A percentile compares a stretch with the other conserved stretches of the same genome.
phyloP scores from a whole-genome alignment of 306 rosid species.

The Quercus suber region DNA sequence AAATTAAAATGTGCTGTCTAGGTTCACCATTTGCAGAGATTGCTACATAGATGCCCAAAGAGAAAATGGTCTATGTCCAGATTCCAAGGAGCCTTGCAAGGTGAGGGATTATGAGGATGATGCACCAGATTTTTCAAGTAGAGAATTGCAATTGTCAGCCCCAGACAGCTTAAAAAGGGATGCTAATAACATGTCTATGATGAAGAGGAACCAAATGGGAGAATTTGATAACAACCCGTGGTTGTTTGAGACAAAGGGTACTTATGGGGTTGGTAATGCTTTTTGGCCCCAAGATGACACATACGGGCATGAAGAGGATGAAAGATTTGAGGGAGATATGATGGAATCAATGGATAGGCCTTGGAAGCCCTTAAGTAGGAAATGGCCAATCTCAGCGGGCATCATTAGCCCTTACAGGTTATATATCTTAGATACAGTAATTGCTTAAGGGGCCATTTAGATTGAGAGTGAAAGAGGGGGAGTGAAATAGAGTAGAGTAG shows the following conservation, averaged over 20 bases:
- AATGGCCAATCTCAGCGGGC: constrained; percentile 39
- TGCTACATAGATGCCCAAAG: constrained; percentile 76
- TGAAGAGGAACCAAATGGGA: constrained; percentile 71
- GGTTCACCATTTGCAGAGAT: constrained; percentile 90
- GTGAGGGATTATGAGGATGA: constrained; percentile 56
- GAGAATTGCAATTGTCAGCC: constrained; percentile 52
- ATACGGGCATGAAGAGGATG: constrained; percentile 39
- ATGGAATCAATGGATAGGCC: constrained; percentile 63
- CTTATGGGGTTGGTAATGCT: constrained; percentile 82
- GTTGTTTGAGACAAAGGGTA: constrained; percentile 83
- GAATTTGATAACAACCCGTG: constrained; percentile 81
- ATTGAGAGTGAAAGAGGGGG: no score
- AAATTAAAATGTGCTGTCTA: not conserved
- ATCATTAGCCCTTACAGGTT: constrained; percentile 86
- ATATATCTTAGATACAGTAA: not conserved
- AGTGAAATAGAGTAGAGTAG: no score
- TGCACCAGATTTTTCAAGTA: constrained; percentile 23
- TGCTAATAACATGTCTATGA: constrained; percentile 60
- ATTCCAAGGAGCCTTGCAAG: constrained; percentile 75
- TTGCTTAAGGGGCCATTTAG: no score
- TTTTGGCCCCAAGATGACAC: constrained; percentile 56
- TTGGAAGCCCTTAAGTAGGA: constrained; percentile 68
- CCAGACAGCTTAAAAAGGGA: constrained; percentile 52
- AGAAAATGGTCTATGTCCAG: constrained; percentile 66
- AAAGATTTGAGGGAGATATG: constrained; percentile 30